phyloP scores from a whole-genome alignment of 345 rosid genomes.

The Noccaea bulbosa region DNA sequence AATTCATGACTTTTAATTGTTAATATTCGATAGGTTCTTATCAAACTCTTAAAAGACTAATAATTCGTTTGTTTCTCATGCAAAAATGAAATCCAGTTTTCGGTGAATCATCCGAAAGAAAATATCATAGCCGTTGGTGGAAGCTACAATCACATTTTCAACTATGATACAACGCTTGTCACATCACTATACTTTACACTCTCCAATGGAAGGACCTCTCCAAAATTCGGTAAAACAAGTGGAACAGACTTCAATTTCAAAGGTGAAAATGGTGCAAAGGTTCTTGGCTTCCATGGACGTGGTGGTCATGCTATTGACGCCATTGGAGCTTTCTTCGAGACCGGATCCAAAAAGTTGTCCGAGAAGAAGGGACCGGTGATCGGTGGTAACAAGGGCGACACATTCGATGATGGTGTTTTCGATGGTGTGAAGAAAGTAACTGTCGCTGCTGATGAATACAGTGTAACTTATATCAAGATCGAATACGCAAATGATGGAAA shows the following conservation, averaged over 20 bases:
- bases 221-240: background rate
- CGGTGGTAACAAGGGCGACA: background rate
- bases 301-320: no score
- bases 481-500: background rate
- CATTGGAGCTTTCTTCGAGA: no score
- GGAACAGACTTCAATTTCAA: background rate
- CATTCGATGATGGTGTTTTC: slow-evolving; percentile 27
- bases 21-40: no score
- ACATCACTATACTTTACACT: background rate
- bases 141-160: background rate
- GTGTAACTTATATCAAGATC: background rate
- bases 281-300: slow-evolving; percentile 33
- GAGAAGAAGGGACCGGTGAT: background rate
- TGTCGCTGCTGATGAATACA: background rate
- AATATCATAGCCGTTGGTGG: background rate
- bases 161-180: background rate
- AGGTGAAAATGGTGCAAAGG: background rate
- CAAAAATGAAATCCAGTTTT: background rate
- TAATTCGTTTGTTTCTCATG: background rate
- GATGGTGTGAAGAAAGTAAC: background rate
- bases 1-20: background rate
- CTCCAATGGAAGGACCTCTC: background rate
- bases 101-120: background rate
- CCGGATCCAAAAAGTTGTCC: background rate
- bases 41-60: background rate